Percentiles rank a stretch among this genome's conserved stretches.
Evolutionary conservation across 805 yeast species (phyloP).

Genomic region (Ogataea thermomethanolica): DNA sequence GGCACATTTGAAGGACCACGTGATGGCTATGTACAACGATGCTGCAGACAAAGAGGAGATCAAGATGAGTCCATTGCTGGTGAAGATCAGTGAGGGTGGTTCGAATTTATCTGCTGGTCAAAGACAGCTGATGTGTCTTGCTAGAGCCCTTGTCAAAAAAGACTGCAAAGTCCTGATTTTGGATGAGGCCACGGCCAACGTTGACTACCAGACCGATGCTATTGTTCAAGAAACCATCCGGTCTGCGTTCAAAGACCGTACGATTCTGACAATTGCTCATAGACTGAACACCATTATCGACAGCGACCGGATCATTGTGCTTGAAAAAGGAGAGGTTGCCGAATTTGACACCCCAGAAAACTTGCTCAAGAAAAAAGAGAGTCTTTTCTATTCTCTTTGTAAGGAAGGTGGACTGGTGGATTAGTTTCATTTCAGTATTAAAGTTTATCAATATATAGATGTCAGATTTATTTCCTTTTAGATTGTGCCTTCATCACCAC

Average conservation of each 20-base stretch:
- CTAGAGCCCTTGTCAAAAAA: conserved; percentile 68
- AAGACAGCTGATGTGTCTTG: conserved; percentile 79
- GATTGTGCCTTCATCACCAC: conserved; percentile 20
- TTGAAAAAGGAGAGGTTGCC: conserved; percentile 70
- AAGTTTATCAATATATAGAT: conserved; percentile 9
- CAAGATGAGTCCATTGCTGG: conserved; percentile 26
- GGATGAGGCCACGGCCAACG: conserved; percentile 89
- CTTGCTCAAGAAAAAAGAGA: conserved; percentile 59
- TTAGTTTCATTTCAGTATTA: conserved; percentile 2
- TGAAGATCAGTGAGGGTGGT: conserved; percentile 34
- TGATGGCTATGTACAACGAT: conserved; percentile 50
- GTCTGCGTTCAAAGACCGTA: conserved; percentile 67
- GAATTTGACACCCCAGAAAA: conserved; percentile 73
- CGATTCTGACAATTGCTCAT: conserved; percentile 82
- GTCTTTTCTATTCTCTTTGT: conserved; percentile 77
- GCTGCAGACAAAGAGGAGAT: conserved; percentile 38
- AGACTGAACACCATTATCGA: conserved; percentile 80
- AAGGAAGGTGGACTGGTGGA: conserved; percentile 63
- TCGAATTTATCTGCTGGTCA: conserved; percentile 87
- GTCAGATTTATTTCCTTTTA: conserved; percentile 7
- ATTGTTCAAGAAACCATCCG: conserved; percentile 77
- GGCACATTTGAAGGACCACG: conserved; percentile 70
- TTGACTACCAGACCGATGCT: conserved; percentile 79
- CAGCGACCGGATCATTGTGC: conserved; percentile 70
- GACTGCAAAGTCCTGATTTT: conserved; percentile 57